These are phyloP conservation scores for Salvia hispanica DNA, from an alignment of 257 asterid species.

Conservation along the genomic window DNA sequence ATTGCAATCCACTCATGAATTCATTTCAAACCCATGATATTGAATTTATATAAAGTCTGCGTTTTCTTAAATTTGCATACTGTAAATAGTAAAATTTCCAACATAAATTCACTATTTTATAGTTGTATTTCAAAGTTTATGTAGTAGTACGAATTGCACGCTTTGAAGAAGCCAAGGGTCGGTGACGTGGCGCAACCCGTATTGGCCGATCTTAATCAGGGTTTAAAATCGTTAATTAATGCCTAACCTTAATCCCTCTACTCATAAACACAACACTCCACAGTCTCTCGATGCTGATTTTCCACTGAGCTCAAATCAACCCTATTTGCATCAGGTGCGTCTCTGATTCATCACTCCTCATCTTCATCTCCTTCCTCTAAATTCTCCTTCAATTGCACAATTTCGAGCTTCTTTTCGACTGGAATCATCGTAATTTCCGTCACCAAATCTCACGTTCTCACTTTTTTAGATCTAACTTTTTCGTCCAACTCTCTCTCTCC, in stretches of 20 bases:
- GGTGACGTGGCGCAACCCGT: no score
- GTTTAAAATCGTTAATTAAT: background rate
- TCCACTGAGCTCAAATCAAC: background rate
- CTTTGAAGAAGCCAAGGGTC: no score
- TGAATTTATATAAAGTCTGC: no score
- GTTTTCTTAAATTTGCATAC: no score
- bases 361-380: background rate
- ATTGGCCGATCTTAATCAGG: background rate
- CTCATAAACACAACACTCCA: background rate
- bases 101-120: no score
- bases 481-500: background rate
- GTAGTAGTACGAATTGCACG: no score
- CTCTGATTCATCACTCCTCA: no score
- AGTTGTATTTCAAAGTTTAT: no score
- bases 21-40: no score
- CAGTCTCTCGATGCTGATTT: background rate
- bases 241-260: slow-evolving; percentile 9
- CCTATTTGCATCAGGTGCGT: slow-evolving; percentile 7
- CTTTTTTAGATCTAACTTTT: slow-evolving; percentile 25
- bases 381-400: background rate
- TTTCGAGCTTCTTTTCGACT: background rate
- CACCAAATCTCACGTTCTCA: background rate
- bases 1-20: no score
- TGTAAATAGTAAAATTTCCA: no score
- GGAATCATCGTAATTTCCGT: slow-evolving; percentile 14